Conservation (phyloP, 768 basidiomycete genomes). For the Mycena capillaripes region DNA sequence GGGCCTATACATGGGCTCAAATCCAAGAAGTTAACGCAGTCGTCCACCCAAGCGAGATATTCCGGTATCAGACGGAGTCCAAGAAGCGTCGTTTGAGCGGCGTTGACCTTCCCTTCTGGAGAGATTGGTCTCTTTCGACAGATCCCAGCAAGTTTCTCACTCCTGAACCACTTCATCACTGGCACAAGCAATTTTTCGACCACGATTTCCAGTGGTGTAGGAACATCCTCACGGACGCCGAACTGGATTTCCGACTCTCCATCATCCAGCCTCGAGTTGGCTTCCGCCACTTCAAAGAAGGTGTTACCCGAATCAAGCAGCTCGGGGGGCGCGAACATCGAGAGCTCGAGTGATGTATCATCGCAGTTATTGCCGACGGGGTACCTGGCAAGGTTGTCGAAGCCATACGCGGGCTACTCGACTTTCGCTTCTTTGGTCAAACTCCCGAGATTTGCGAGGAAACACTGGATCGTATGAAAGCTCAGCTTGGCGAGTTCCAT, state of each 20-base stretch:
- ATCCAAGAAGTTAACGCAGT: neutral
- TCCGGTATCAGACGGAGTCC: neutral
- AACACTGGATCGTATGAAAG: constrained; percentile 33
- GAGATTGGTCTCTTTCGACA: constrained; percentile 47
- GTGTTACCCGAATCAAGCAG: constrained; percentile 56
- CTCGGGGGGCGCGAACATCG: constrained; percentile 56
- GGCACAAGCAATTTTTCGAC: constrained; percentile 53
- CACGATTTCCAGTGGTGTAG: constrained; percentile 57
- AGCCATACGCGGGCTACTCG: constrained; percentile 50
- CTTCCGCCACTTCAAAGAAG: constrained; percentile 53
- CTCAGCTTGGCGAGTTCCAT: constrained; percentile 49
- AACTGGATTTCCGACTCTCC: constrained; percentile 54
- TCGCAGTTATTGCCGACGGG: constrained; percentile 52
- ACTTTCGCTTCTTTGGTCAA: constrained; percentile 55
- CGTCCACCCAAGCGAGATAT: neutral
- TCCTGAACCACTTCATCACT: constrained; percentile 55
- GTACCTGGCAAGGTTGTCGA: constrained; percentile 45
- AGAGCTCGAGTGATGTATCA: constrained; percentile 51
- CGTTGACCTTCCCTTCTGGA: constrained; percentile 49
- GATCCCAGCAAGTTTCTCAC: constrained; percentile 51
- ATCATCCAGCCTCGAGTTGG: constrained; percentile 53
- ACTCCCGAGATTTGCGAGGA: constrained; percentile 42
- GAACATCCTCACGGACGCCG: constrained; percentile 41
- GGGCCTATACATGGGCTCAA: neutral
- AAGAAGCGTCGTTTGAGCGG: neutral